Evolutionary conservation across 805 yeast species (phyloP).

Genomic region (Kodamaea neixiangensis): DNA sequence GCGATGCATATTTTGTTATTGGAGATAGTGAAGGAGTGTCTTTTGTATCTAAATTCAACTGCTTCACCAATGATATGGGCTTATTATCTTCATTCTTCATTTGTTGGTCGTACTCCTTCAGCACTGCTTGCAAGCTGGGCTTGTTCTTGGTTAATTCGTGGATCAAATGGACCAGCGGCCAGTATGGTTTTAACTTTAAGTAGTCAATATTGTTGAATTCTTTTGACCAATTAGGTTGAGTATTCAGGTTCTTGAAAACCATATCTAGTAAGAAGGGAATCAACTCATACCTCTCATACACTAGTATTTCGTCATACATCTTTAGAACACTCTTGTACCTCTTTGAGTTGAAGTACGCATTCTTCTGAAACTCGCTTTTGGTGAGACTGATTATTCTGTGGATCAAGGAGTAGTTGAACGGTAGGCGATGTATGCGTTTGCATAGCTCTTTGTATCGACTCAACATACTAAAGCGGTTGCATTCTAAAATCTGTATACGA

Average conservation of each 20-base stretch:
- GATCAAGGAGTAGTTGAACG: slow-evolving; percentile 23
- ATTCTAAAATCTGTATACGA: no score
- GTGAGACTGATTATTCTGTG: not conserved
- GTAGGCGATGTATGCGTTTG: slow-evolving; percentile 30
- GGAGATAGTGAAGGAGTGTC: not conserved
- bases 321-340: slow-evolving; percentile 13
- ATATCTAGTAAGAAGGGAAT: slow-evolving; percentile 29
- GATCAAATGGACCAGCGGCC: slow-evolving; percentile 40
- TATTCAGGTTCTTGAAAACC: slow-evolving; percentile 23
- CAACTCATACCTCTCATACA: slow-evolving; percentile 27
- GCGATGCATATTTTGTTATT: not conserved
- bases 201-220: slow-evolving; percentile 24
- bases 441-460: slow-evolving; percentile 23
- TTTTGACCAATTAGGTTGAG: slow-evolving; percentile 20
- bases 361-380: slow-evolving; percentile 14
- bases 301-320: slow-evolving; percentile 29
- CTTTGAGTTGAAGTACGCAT: slow-evolving; percentile 13
- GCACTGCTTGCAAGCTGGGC: slow-evolving; percentile 7
- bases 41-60: slow-evolving; percentile 12
- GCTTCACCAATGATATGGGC: slow-evolving; percentile 16
- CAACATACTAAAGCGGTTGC: not conserved
- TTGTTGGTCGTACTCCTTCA: slow-evolving; percentile 17
- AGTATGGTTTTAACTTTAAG: slow-evolving; percentile 22
- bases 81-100: slow-evolving; percentile 16
- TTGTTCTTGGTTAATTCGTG: slow-evolving; percentile 22